A percentile compares a stretch with the other conserved stretches of the same genome.
Conservation (phyloP, 345 rosid species). For the Acer negundo region DNA sequence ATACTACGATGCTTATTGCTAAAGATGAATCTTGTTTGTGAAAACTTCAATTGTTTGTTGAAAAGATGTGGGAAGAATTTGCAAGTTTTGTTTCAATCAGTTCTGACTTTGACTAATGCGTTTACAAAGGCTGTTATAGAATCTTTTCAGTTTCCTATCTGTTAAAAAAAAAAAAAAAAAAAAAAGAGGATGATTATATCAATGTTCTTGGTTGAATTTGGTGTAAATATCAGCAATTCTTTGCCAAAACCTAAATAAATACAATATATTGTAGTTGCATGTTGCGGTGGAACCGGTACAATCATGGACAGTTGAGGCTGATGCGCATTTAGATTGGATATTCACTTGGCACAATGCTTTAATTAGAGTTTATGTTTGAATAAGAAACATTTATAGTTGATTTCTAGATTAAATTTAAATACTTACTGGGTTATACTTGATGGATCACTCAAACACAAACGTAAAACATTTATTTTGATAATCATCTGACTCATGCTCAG, state of each 20-base stretch:
- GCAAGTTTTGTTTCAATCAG: not conserved
- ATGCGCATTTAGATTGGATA: not conserved
- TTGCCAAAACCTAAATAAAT: not conserved
- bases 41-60: not conserved
- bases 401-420: not conserved
- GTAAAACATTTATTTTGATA: not conserved
- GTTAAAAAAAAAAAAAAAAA: too few species aligned
- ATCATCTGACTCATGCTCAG: too few species aligned
- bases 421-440: not conserved
- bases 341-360: not conserved
- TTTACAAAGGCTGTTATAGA: too few species aligned
- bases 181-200: too few species aligned
- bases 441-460: constrained; percentile 6
- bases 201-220: not conserved
- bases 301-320: not conserved
- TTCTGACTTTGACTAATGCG: too few species aligned
- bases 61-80: not conserved
- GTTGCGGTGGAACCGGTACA: not conserved
- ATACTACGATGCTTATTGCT: not conserved
- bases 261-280: not conserved
- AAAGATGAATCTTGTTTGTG: not conserved
- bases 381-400: not conserved
- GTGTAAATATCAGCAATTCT: not conserved
- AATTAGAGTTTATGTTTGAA: not conserved
- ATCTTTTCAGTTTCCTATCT: too few species aligned